Conservation (phyloP, 495 filamentous ascomycete species). For the Penicillium odoratum region DNA sequence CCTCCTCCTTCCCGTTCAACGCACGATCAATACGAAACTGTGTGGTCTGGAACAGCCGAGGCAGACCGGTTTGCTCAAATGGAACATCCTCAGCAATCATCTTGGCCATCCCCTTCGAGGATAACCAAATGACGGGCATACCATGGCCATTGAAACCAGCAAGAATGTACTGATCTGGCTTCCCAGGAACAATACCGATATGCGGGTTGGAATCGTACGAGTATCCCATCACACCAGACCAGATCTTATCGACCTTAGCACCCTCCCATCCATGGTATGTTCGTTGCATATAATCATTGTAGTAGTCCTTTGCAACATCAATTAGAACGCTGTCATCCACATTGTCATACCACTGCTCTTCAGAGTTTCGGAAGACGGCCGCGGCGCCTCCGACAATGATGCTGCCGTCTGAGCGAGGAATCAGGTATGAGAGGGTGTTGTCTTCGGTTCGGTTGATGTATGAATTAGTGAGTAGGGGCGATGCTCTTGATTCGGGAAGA, state of each 20-base stretch:
- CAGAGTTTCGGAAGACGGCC: slow-evolving; percentile 48
- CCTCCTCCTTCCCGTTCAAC: slow-evolving; percentile 15
- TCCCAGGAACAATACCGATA: slow-evolving; percentile 47
- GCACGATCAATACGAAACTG: slow-evolving; percentile 20
- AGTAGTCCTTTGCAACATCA: slow-evolving; percentile 59
- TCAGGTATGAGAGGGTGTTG: slow-evolving; percentile 55
- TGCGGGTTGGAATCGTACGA: slow-evolving; percentile 48
- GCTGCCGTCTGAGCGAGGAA: slow-evolving; percentile 65
- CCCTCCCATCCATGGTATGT: slow-evolving; percentile 46
- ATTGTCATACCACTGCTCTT: slow-evolving; percentile 58
- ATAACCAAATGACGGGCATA: slow-evolving; percentile 50
- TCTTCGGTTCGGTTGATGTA: slow-evolving; percentile 35
- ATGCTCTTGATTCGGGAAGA: slow-evolving; percentile 53
- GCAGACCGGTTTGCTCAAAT: slow-evolving; percentile 41
- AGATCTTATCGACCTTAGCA: slow-evolving; percentile 43
- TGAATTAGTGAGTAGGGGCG: slow-evolving; percentile 32
- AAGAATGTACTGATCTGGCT: slow-evolving; percentile 42
- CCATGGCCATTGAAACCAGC: slow-evolving; percentile 58
- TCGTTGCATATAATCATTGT: slow-evolving; percentile 53
- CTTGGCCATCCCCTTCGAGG: slow-evolving; percentile 43
- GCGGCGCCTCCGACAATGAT: slow-evolving; percentile 66
- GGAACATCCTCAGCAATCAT: slow-evolving; percentile 38
- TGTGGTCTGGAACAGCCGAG: slow-evolving; percentile 36
- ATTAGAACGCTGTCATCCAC: slow-evolving; percentile 53
- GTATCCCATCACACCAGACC: slow-evolving; percentile 52